Percentiles rank a stretch among this genome's conserved stretches.
These are phyloP conservation scores for Tricholoma terreum DNA, from an alignment of 768 basidiomycete species.

Conservation along the genomic window DNA sequence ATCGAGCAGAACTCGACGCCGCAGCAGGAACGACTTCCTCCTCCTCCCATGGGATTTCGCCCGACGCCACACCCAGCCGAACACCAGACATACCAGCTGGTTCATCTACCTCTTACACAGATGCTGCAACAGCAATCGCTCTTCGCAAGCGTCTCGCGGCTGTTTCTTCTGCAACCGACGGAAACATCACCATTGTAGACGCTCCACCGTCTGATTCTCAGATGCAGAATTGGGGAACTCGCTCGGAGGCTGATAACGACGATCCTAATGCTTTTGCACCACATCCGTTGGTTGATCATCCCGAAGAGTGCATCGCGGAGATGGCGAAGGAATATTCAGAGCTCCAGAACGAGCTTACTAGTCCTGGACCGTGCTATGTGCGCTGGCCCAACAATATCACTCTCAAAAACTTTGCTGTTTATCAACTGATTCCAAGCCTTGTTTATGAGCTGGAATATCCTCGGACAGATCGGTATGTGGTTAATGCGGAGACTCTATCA, in stretches of 20 bases:
- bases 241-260: slow-evolving; percentile 9
- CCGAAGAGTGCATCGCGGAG: slow-evolving; percentile 57
- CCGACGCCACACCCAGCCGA: slow-evolving; percentile 32
- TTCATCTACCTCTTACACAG: slow-evolving; percentile 49
- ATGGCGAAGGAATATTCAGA: slow-evolving; percentile 78
- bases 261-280: slow-evolving; percentile 21
- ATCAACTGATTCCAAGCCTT: slow-evolving; percentile 85
- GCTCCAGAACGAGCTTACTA: slow-evolving; percentile 71
- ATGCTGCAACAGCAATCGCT: slow-evolving; percentile 47
- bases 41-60: slow-evolving; percentile 23
- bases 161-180: slow-evolving; percentile 29
- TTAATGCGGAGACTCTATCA: background rate
- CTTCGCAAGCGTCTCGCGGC: slow-evolving; percentile 57
- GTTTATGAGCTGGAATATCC: slow-evolving; percentile 98
- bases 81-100: slow-evolving; percentile 47
- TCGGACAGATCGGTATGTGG: slow-evolving; percentile 69
- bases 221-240: background rate
- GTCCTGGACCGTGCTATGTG: slow-evolving; percentile 61
- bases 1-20: slow-evolving; percentile 39
- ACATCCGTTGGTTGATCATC: slow-evolving; percentile 62
- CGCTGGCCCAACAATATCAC: slow-evolving; percentile 87
- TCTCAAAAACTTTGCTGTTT: slow-evolving; percentile 76
- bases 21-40: slow-evolving; percentile 12
- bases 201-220: background rate
- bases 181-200: slow-evolving; percentile 13